Base-by-base conservation (phyloP, 768 basidiomycete species). In the Hericium rajendrae region DNA sequence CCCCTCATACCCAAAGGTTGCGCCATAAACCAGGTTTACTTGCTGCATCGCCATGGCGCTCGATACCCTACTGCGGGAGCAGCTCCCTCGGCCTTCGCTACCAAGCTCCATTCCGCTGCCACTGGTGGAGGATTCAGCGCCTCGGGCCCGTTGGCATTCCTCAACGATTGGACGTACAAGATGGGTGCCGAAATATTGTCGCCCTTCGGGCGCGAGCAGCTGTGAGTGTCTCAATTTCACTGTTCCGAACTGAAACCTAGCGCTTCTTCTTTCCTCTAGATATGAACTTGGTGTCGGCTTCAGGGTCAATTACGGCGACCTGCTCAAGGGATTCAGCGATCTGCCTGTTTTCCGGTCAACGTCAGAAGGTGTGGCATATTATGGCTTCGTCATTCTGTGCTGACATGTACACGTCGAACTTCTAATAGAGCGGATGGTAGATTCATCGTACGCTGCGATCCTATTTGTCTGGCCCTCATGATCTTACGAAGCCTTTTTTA, bases 261-360 rank as follows among this genome's bases (percentile, higher is more conserved):
- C 38, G n/a, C 32, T 32, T 32, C 8, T 10, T 32, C 32, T 0
- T 32, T 46, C 43, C 4, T n/a, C 39, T 37, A 32, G 32, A 48
- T 16, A 16, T 64, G 70, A 75, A 52, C 72, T 76, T 10, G 79
- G 78, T 11, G 73, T 74, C 20, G 68, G 70, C 1, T 76, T 75
- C 57, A 63, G 78, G 24, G 61, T 75, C 38, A 74, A 76, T 64
- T 81, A 81, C 59, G 79, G 78, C 0, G 67, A 71, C 39, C 65
- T 78, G 16, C 64, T 81, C 18, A 72, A 67, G 62, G 72, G 57
- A 68, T 78, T 71, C 66, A 72, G 58, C 9, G 66, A 71, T 22
- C 66, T 78, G 1, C 78, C 78, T 20, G 79, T 80, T 9, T 79
- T 78, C 64, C 69, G 78, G 9, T 79, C 75, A 1, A 76, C 75